Base-by-base conservation (phyloP, 768 basidiomycete genomes). In the Auricularia cornea region DNA sequence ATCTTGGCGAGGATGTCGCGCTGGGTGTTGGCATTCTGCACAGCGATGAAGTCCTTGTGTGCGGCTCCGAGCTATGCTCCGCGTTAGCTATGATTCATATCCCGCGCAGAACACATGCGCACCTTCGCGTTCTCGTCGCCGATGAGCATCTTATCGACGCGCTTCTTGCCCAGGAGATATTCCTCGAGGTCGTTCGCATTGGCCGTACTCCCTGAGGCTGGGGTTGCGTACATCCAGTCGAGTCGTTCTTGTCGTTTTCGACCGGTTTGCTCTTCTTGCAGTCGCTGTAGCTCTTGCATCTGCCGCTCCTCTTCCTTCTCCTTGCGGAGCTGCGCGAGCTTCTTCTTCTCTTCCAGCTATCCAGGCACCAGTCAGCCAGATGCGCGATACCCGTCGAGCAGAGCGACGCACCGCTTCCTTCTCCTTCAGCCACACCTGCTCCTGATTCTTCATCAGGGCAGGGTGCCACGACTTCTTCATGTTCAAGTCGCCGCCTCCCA, bases 391-490 rank as follows among this genome's bases (percentile, higher is more conserved):
- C 41, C 23, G 63, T 62, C 20, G 35, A 23, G 44, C 60, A 61
- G 29, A 26, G 41, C 54, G 54, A 81, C 90, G 70, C 72, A 92
- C 93, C 61, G 94, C 94, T 72, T 92, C 89, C 84, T 96, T 94
- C 77, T 99, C 97, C 76, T 96, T 91, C 62, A 98, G 83, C 96
- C 97, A 98, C 70, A 98, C 97, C 84, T 91, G 86, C 86, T 96
- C 93, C 88, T 98, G 96, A 78, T 96, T 96, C 74, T 93, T 94
- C 76, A 97, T 76, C 77, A 96, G 90, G 82, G 94, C 87, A 83
- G 95, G 95, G 75, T 98, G 95, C 95, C 95, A 98, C 67, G 92
- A 94, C 84, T 97, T 96, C 78, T 92, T 97, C 95, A 98, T 98
- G 72, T 98, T 98, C 73, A 98, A 82, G 76, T 98, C 95, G 65